phyloP scores from a whole-genome alignment of 768 basidiomycete genomes.

The Leccinum variicolor region DNA sequence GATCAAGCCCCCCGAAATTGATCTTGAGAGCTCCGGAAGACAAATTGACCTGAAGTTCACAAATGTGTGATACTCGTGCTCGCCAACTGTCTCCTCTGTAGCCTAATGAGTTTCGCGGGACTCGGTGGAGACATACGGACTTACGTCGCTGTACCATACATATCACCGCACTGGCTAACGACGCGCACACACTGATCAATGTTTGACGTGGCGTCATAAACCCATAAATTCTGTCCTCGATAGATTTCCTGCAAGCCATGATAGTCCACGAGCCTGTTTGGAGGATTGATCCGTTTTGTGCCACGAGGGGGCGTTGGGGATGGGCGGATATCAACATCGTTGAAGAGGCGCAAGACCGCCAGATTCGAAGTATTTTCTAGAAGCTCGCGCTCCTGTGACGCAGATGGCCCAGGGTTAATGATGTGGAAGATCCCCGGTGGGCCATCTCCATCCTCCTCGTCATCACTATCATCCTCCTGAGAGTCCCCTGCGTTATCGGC shows the following conservation, averaged over 20 bases:
- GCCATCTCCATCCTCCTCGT: conserved; percentile 31
- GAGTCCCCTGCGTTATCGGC: conserved; percentile 16
- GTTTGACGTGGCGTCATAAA: conserved; percentile 70
- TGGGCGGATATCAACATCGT: conserved; percentile 63
- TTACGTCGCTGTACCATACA: conserved; percentile 79
- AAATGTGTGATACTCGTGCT: conserved; percentile 63
- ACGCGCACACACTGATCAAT: conserved; percentile 62
- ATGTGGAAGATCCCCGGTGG: conserved; percentile 49
- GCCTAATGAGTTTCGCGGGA: conserved; percentile 1
- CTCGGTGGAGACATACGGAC: conserved; percentile 23
- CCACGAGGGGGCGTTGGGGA: conserved; percentile 47
- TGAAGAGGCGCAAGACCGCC: conserved; percentile 61
- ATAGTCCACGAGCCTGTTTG: conserved; percentile 58
- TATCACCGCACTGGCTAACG: conserved; percentile 57
- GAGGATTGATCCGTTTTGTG: conserved; percentile 43
- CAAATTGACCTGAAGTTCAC: conserved; percentile 70
- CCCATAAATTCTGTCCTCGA: conserved; percentile 64
- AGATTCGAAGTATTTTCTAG: conserved; percentile 61
- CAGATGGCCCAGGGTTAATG: conserved; percentile 45
- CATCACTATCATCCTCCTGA: conserved; percentile 19
- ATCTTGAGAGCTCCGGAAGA: conserved; percentile 59
- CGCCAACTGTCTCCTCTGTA: conserved; percentile 81
- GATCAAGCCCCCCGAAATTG: conserved; percentile 73
- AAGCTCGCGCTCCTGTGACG: conserved; percentile 37
- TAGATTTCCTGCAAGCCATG: conserved; percentile 75